Evolutionary conservation across 2,329 filamentous ascomycete species (phyloP), one percentile per base, ranked within the genome.

Genomic region (Teratosphaeria nubilosa): DNA sequence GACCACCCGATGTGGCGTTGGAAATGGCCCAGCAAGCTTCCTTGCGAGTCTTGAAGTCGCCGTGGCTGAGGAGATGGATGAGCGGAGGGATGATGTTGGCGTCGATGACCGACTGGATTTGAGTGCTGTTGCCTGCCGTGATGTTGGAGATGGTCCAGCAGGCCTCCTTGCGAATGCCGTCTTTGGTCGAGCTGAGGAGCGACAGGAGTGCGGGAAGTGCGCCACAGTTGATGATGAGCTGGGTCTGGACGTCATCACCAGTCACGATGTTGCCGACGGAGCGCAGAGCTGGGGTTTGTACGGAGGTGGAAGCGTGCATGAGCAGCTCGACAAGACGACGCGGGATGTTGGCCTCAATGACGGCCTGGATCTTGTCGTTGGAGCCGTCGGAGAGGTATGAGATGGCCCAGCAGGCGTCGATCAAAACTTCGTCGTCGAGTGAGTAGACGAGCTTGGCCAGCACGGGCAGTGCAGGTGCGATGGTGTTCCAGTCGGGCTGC

Each of bases 81-180:
- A 99, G 80, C 61, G 94, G 94, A 37, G 91, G 91, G 66, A 99
- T 94, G 70, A 99, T 95, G 77, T 95, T 94, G 69, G 91, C 91
- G 70, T 99, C 94, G 68, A 99, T 87, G 58, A 99, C 94, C 10
- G 91, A 81, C 79, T 99, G 94, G 68, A 99, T 99, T 77, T 99
- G 94, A 59, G 87, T 90, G 41, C 92, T 96, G 81, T 99, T 99
- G 62, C 94, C 94, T 60, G 94, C 94, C 32, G 94, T 99, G 70
- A 99, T 90, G 82, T 99, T 99, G 73, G 91, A 96, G 68, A 99
- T 99, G 55, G 94, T 99, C 94, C 94, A 99, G 85, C 94, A 99
- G 30, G 94, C 94, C 77, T 99, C 94, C 82, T 99, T 99, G 65
- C 94, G 90, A 66, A 99, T 99, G 27, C 94, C 94, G 70, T 99